These are phyloP conservation scores for Colletotrichum musae DNA, from an alignment of 2,329 filamentous ascomycete genomes.

Conservation along the genomic window DNA sequence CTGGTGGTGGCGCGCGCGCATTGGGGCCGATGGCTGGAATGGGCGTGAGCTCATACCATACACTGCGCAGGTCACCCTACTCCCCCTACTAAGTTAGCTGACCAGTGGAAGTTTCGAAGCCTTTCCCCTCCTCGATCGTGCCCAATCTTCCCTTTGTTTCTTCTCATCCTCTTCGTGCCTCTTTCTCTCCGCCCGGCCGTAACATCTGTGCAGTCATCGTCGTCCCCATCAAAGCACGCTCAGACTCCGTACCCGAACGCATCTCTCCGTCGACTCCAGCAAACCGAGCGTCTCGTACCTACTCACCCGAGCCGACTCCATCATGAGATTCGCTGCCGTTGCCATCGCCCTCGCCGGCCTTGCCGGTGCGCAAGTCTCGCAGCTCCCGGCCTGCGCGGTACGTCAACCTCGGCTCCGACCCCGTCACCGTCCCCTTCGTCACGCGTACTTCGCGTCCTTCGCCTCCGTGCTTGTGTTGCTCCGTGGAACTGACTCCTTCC, in stretches of 20 bases:
- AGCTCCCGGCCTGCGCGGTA: slow-evolving; percentile 57
- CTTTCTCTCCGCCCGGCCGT: neutral
- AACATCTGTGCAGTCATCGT: too few species aligned
- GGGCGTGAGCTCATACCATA: slow-evolving; percentile 1
- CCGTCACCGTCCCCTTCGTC: neutral
- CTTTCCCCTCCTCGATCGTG: slow-evolving; percentile 5
- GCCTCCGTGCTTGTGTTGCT: neutral
- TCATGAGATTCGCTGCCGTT: slow-evolving; percentile 54
- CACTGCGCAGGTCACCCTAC: too few species aligned
- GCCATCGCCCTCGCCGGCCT: slow-evolving; percentile 49
- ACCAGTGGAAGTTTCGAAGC: slow-evolving; percentile 17
- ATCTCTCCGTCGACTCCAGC: neutral
- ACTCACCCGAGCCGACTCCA: slow-evolving; percentile 42
- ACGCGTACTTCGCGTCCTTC: slow-evolving; percentile 6
- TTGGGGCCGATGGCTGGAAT: slow-evolving; percentile 8
- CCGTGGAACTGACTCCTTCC: slow-evolving; percentile 43
- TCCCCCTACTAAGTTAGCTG: neutral
- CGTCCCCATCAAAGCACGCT: slow-evolving; percentile 8
- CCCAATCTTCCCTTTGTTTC: neutral
- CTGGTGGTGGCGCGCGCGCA: slow-evolving; percentile 10
- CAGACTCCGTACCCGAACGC: slow-evolving; percentile 8
- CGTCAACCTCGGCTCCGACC: slow-evolving; percentile 42
- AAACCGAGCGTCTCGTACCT: slow-evolving; percentile 18
- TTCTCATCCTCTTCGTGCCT: neutral
- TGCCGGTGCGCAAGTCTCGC: slow-evolving; percentile 51